Evolutionary conservation across 2,329 filamentous ascomycete genomes (phyloP), one percentile per base, ranked within the genome.

Genomic region (Stachybotrys echinatus): DNA sequence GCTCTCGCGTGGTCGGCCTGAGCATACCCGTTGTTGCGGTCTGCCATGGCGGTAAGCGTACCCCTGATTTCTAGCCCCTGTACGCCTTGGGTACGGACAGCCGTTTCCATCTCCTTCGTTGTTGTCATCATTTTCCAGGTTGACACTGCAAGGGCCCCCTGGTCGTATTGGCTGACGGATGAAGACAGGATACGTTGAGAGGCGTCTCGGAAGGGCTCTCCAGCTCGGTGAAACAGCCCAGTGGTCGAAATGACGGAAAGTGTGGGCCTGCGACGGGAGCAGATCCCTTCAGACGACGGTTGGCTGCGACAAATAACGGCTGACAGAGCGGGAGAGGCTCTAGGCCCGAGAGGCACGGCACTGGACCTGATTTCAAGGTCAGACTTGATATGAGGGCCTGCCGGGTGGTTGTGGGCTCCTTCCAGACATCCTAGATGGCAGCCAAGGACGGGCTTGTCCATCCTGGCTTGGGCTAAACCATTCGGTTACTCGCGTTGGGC

Each of bases 1-100:
- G 50, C 54, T 42, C 53, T 55, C 55, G 56, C 53, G 53, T 54
- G 55, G 55, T 52, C 52, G 47, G 48, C 48, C 52, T 52, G 55
- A 23, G 23, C 18, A n/a, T 48, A 46, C 19, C 42, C 47, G 52
- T 52, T 54, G 21, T 52, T 54, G 52, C 52, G 52, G 52, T 54
- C 52, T 54, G 50, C 45, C 50, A 52, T 48, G 48, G 50, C 52
- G 52, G 52, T 54, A 47, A 54, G 50, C 45, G 47, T 50, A 52
- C 42, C 52, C 52, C 52, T 52, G 52, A 52, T 42, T 14, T 12
- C 18, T 40, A 20, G 38, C 38, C 38, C 38, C 38, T 40, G 38
- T 40, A 20, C 38, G 8, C 12, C 38, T 40, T 18, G 38, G 17
- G 17, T n/a, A 40, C 7, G 17, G 8, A 40, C 19, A 20, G 17